phyloP scores from a whole-genome alignment of 805 yeast species.

The Dipodascopsis tothii region DNA sequence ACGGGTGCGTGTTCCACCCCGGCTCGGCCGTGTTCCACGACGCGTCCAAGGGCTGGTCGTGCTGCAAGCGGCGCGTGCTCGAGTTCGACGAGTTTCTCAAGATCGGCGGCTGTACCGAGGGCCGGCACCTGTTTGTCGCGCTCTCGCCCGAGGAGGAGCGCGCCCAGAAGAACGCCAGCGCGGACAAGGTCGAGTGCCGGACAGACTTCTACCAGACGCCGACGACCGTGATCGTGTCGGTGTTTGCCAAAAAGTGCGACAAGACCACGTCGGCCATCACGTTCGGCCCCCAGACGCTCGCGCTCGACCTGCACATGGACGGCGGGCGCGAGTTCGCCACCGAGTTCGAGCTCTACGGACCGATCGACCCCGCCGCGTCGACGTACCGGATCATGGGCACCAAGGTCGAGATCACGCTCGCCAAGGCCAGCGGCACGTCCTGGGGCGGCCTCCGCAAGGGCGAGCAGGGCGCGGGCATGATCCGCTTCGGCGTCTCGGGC shows the following conservation, averaged over 20 bases:
- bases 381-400: constrained; percentile 23
- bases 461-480: constrained; percentile 26
- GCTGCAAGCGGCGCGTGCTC: constrained; percentile 25
- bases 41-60: constrained; percentile 27
- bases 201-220: constrained; percentile 28
- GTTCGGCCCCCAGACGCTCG: constrained; percentile 12
- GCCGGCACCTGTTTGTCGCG: constrained; percentile 23
- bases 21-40: constrained; percentile 26
- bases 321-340: constrained; percentile 21
- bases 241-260: constrained; percentile 26
- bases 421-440: constrained; percentile 22
- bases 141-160: constrained; percentile 3
- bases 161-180: constrained; percentile 2
- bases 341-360: constrained; percentile 21
- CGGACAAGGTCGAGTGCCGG: constrained; percentile 21
- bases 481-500: constrained; percentile 25
- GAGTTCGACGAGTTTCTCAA: constrained; percentile 26
- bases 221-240: constrained; percentile 25
- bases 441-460: constrained; percentile 26
- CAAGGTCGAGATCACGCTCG: constrained; percentile 23
- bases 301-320: constrained; percentile 16
- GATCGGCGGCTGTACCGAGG: constrained; percentile 15
- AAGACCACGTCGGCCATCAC: constrained; percentile 17
- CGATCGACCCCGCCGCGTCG: constrained; percentile 24
- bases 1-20: constrained; percentile 23